phyloP scores from a whole-genome alignment of 2,329 filamentous ascomycete species.

The Colletotrichum sp. region DNA sequence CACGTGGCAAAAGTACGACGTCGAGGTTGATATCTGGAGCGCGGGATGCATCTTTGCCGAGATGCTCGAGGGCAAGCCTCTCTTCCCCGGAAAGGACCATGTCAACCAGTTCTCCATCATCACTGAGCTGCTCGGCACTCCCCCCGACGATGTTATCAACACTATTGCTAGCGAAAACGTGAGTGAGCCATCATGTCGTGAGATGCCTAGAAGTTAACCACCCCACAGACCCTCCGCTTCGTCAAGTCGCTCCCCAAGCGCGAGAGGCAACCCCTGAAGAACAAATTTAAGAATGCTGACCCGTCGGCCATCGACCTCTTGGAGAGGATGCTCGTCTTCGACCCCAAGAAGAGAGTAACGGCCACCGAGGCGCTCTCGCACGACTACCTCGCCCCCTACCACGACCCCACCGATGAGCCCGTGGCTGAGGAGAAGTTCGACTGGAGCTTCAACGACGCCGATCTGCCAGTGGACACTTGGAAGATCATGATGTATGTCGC shows the following conservation, averaged over 20 bases:
- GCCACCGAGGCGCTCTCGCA: constrained; percentile 86
- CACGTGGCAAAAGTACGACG: constrained; percentile 99
- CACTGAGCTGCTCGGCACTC: constrained; percentile 93
- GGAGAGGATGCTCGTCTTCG: constrained; percentile 97
- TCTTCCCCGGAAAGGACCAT: constrained; percentile 98
- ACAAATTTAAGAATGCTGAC: constrained; percentile 97
- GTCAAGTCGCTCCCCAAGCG: constrained; percentile 97
- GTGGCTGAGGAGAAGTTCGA: constrained; percentile 97
- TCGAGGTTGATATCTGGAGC: constrained; percentile 99
- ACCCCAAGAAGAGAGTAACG: constrained; percentile 93
- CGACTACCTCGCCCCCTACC: constrained; percentile 94
- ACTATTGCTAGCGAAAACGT: constrained; percentile 98
- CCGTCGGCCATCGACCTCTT: constrained; percentile 85
- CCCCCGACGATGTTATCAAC: constrained; percentile 97
- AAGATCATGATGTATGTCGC: constrained; percentile 97
- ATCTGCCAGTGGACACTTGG: constrained; percentile 98
- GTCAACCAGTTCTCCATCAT: constrained; percentile 99
- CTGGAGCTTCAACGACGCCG: constrained; percentile 99
- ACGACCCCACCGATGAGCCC: constrained; percentile 96
- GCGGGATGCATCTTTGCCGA: constrained; percentile 99
- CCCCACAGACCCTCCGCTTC: constrained; percentile 82
- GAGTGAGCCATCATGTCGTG: constrained; percentile 37
- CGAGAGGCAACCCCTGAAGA: constrained; percentile 81
- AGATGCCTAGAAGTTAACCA: background rate
- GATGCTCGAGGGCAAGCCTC: constrained; percentile 97